Evolutionary conservation across 2,329 filamentous ascomycete species (phyloP), one percentile per base, ranked within the genome.

Genomic region (Talaromyces sp.): DNA sequence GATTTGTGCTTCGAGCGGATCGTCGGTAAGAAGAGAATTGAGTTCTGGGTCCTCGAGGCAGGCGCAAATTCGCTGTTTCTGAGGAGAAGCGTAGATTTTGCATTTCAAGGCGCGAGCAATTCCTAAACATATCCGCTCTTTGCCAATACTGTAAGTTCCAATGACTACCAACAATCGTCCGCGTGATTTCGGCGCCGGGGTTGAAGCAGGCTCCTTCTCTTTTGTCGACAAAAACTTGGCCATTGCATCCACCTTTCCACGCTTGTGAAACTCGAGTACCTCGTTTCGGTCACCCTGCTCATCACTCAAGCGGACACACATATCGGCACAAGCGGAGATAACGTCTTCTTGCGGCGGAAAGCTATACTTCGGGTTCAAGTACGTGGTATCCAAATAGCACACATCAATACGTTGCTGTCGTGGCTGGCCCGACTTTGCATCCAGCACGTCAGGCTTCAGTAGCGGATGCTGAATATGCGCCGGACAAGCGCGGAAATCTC

Each of bases 321-420:
- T 87, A 41, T 96, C 90, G 3, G 92, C 91, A 73, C 93, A 97
- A 9, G 94, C 90, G 68, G 86, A 83, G 67, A 98, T 92, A 63
- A 99, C 95, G 69, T 95, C 89, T 64, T 90, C 85, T 74, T 99
- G 95, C 3, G 87, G 89, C 0, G 95, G 95, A 71, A 99, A 99
- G 0, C 94, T 90, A 77, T 98, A 99, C 68, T 93, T 93, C 0
- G 95, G 95, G 68, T 95, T 97, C 11, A 99, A 85, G 74, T 99
- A 99, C 0, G 95, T 99, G 0, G 95, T 99, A 74, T 99, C 95
- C 9, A 99, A 87, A 75, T 99, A 99, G 80, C 95, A 98, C 33
- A 94, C 88, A 73, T 99, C 94, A 63, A 99, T 93, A 72, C 89
- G 92, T 74, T 98, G 95, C 72, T 95, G 90, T 66, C 83, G 88